Percentiles rank a stretch among this genome's conserved stretches.
Conservation (phyloP, 2,329 filamentous ascomycete species). For the Dactylellina drechsleri region DNA sequence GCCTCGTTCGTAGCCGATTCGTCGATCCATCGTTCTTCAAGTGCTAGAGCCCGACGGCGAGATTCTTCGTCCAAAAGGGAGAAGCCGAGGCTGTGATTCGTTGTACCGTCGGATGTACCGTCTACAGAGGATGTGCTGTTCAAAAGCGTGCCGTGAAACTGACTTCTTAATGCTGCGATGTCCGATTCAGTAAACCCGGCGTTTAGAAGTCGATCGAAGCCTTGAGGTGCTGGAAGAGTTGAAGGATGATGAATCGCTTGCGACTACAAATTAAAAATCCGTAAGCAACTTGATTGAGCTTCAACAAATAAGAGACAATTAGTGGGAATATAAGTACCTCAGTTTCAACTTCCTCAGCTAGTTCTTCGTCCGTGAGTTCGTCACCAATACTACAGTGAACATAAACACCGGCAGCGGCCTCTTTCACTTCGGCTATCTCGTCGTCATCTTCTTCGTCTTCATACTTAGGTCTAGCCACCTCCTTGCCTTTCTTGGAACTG, state of each 20-base stretch:
- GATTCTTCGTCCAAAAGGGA: conserved; percentile 53
- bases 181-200: conserved; percentile 85
- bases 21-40: conserved; percentile 62
- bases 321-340: conserved; percentile 14
- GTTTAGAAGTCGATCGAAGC: conserved; percentile 85
- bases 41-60: conserved; percentile 60
- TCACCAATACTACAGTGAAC: conserved; percentile 93
- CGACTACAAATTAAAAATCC: conserved; percentile 10
- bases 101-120: conserved; percentile 65
- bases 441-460: conserved; percentile 70
- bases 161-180: conserved; percentile 82
- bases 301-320: background rate
- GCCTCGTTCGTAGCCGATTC: conserved; percentile 60
- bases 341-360: conserved; percentile 72
- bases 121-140: conserved; percentile 78
- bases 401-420: conserved; percentile 70
- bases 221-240: conserved; percentile 72
- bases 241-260: conserved; percentile 59
- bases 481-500: conserved; percentile 57
- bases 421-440: conserved; percentile 62
- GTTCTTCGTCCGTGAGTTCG: conserved; percentile 73
- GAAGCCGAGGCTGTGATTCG: conserved; percentile 61
- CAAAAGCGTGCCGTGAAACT: conserved; percentile 85
- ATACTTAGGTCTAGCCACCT: conserved; percentile 65
- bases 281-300: background rate